Conservation (phyloP, 2,329 filamentous ascomycete genomes). For the Colletotrichum caudatum region DNA sequence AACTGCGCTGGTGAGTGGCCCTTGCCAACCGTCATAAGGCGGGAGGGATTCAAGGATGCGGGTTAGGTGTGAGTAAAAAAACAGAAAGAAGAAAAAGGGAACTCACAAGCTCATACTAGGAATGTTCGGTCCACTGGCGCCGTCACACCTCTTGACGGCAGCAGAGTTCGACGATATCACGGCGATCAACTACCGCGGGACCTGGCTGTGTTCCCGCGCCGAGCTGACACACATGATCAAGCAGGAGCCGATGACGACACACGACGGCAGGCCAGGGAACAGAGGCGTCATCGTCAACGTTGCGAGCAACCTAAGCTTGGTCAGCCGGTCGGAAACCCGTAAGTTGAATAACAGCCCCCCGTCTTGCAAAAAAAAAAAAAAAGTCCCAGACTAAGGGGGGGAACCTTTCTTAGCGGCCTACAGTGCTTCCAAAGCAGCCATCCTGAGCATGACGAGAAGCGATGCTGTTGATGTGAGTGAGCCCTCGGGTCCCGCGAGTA, state of each 20-base stretch:
- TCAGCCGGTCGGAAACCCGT: conserved; percentile 57
- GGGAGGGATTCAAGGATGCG: not conserved
- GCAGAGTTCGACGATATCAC: conserved; percentile 58
- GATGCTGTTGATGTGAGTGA: conserved; percentile 61
- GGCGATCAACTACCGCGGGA: conserved; percentile 57
- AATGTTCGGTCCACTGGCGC: conserved; percentile 53
- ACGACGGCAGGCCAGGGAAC: conserved; percentile 56
- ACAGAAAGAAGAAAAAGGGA: not conserved
- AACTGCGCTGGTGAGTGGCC: conserved; percentile 55
- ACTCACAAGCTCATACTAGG: conserved; percentile 43
- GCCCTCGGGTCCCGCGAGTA: conserved; percentile 18
- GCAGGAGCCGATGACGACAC: conserved; percentile 56
- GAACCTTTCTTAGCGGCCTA: conserved; percentile 53
- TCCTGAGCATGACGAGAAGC: conserved; percentile 59
- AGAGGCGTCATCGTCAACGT: conserved; percentile 60
- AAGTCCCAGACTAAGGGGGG: not conserved
- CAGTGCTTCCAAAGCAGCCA: conserved; percentile 59
- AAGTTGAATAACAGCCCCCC: conserved; percentile 40
- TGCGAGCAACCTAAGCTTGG: conserved; percentile 57
- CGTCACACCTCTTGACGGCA: conserved; percentile 50
- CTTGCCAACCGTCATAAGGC: no score
- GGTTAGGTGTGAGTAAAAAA: not conserved
- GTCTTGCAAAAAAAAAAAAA: no score
- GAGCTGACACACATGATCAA: conserved; percentile 57
- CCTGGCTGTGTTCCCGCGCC: conserved; percentile 58